Evolutionary conservation across 768 basidiomycete genomes (phyloP), one percentile per base, ranked within the genome.

Genomic region (Leccinum variicolor): DNA sequence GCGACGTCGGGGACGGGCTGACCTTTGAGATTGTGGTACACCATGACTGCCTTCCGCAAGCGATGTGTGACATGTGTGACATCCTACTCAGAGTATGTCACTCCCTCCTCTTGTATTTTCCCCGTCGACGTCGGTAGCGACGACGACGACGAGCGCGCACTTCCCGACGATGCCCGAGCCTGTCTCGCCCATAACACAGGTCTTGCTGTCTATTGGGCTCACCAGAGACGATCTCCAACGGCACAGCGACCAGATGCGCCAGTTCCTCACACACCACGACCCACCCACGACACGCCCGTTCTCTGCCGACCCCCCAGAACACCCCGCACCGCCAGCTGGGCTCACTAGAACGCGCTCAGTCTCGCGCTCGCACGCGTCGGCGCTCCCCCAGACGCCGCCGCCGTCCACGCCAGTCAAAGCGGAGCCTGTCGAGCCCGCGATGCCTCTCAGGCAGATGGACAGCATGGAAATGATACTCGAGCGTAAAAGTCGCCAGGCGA

Each of bases 1-100:
- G 19, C 46, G 47, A 55, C 51, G 25, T 47, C 39, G 25, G 26
- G 29, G 47, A 39, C 55, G 53, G 26, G 54, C 76, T 61, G 65
- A 87, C 91, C 87, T 78, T 94, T 94, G 68, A 94, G 83, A 78
- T 93, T 94, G 66, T 90, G 84, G 69, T 90, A 89, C 60, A 87
- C 86, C 89, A 91, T 91, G 65, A 43, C 61, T 54, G 59, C 55
- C 39, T 10, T 17, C 17, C 26, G 43, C 47, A 67, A 64, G 57
- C 31, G 50, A n/a, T 1, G 10, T 57, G 66, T 67, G 66, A 67
- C 66, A 59, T 6, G 26, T 57, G 66, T 67, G 66, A 67, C 66
- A 48, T 28, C 4, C 9, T 23, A 21, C 45, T 1, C 3, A 15
- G 23, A 2, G 47, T 26, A 2, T 46, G 45, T 36, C 6, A 41